Conservation (phyloP, 495 filamentous ascomycete species). For the Podospora pseudoanserina region DNA sequence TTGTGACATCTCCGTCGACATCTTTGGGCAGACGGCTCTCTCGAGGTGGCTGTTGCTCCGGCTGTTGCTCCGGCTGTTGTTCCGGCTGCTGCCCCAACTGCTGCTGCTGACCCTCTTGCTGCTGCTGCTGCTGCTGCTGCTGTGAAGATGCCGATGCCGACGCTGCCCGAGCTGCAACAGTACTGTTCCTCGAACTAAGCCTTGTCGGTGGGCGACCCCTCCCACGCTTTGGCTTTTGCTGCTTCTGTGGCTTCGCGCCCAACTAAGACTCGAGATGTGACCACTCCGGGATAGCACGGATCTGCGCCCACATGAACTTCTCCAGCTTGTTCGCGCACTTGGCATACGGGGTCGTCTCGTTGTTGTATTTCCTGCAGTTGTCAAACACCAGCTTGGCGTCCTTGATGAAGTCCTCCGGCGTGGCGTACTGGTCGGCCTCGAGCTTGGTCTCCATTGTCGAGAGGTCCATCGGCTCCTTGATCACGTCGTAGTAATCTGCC, state of each 20-base stretch:
- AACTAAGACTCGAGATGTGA: constrained; percentile 51
- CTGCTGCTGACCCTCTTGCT: neutral
- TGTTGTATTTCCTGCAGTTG: constrained; percentile 95
- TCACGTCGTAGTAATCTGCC: constrained; percentile 95
- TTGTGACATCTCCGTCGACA: neutral
- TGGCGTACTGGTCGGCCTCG: constrained; percentile 87
- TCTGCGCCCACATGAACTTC: constrained; percentile 94
- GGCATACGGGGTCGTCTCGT: constrained; percentile 89
- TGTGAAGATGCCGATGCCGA: neutral
- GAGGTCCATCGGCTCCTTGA: constrained; percentile 97
- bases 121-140: neutral
- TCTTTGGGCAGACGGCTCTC: neutral
- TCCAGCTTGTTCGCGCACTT: constrained; percentile 95
- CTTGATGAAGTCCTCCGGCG: constrained; percentile 87
- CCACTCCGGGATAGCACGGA: constrained; percentile 94
- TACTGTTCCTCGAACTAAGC: neutral
- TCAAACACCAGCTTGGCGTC: constrained; percentile 90
- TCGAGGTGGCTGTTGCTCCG: neutral
- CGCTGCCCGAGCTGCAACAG: neutral
- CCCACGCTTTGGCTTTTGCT: neutral
- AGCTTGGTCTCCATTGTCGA: constrained; percentile 94
- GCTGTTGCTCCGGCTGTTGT: neutral
- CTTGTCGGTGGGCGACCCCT: neutral
- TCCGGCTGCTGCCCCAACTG: neutral
- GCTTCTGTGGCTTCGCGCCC: neutral